Evolutionary conservation across 148 eudicot genomes (phyloP).

Genomic region (Vaccinium myrtillus): DNA sequence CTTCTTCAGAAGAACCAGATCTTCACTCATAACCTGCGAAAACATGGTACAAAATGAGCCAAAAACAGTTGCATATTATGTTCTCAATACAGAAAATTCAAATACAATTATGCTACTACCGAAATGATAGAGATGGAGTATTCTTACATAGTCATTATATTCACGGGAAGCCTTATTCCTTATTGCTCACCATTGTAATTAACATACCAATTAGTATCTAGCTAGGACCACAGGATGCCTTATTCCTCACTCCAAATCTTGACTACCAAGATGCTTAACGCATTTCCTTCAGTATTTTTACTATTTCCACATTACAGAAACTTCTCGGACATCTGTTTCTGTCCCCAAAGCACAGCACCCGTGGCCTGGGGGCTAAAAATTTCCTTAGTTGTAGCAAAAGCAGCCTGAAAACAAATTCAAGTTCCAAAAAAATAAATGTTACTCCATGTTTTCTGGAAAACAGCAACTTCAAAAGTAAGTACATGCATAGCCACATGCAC

Average conservation of each 20-base stretch:
- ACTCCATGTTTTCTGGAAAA: background rate
- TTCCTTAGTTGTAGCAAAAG: conserved; percentile 64
- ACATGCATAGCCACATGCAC: background rate
- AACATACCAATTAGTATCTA: too few species aligned
- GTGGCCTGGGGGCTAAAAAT: conserved; percentile 58
- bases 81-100: background rate
- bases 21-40: conserved; percentile 80
- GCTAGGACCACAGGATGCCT: background rate
- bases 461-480: background rate
- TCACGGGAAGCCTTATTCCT: too few species aligned
- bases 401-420: conserved; percentile 56
- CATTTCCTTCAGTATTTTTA: background rate
- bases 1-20: conserved; percentile 90
- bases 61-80: background rate
- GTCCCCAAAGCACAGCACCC: conserved; percentile 86
- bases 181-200: too few species aligned
- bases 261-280: too few species aligned
- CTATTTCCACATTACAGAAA: background rate
- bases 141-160: too few species aligned
- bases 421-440: background rate
- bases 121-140: too few species aligned
- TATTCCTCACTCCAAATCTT: too few species aligned
- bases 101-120: too few species aligned
- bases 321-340: conserved; percentile 83
- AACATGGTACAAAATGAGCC: conserved; percentile 9